Percentiles rank a stretch among this genome's conserved stretches.
Evolutionary conservation across 257 asterid species (phyloP).

Genomic region (Solanum pinnatisectum): DNA sequence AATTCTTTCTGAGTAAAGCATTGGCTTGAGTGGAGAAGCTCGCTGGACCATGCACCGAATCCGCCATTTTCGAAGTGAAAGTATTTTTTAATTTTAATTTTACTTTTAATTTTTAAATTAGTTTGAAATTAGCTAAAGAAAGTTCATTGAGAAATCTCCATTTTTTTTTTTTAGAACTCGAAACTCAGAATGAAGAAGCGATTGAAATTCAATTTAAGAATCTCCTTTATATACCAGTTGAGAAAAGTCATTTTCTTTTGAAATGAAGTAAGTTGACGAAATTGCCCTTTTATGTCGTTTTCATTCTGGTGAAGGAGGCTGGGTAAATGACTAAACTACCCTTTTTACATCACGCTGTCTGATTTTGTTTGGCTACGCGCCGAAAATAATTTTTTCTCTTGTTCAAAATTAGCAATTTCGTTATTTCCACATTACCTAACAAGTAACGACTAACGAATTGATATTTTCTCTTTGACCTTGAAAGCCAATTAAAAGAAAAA

Average conservation of each 20-base stretch:
- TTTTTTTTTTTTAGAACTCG: neutral
- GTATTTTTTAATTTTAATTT: neutral
- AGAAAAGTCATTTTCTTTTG: neutral
- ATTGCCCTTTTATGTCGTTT: slow-evolving; percentile 15
- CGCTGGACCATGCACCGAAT: slow-evolving; percentile 37
- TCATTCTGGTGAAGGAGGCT: neutral
- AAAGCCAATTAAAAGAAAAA: neutral
- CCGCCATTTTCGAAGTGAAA: slow-evolving; percentile 16
- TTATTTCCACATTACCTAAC: neutral
- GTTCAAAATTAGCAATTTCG: neutral
- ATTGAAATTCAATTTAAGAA: neutral
- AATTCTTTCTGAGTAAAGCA: slow-evolving; percentile 81
- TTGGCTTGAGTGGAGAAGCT: slow-evolving; percentile 83
- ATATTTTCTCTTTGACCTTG: neutral
- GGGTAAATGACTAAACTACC: slow-evolving; percentile 19
- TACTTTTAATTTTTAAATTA: neutral
- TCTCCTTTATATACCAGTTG: neutral
- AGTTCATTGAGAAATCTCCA: neutral
- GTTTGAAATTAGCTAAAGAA: neutral
- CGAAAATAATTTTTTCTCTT: neutral
- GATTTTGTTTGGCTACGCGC: neutral
- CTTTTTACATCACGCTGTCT: neutral
- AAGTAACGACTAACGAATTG: neutral
- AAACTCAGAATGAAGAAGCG: neutral
- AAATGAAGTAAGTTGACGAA: slow-evolving; percentile 7